Base-by-base conservation (phyloP, 805 yeast species). In the Teunomyces barrocoloradensis region DNA sequence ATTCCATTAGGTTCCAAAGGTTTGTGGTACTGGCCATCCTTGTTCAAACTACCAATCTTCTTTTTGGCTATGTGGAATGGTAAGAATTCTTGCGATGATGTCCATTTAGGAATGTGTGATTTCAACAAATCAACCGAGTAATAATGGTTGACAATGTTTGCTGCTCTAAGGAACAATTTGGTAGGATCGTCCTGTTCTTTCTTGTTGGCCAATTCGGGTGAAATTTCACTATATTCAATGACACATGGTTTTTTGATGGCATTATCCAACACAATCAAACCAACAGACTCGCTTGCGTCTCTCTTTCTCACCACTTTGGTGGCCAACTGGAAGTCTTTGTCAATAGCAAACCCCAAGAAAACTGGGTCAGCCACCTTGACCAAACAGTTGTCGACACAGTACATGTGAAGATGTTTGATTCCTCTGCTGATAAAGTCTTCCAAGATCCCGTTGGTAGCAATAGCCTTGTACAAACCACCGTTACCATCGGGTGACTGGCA, bases 401-500 rank as follows among this genome's bases (percentile, higher is more conserved):
- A 94, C 87, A 91, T 89, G 69, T 94, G 97, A 51, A 94, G 77
- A 63, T 94, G 98, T 65, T 88, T 81, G 53, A 92, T 81, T 5
- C 89, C 90, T 47, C 82, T 82, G 6, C 56, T 50, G 25, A 69
- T 60, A 63, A 94, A 80, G 63, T 92, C 96, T 5, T 79, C 78
- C 28, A 94, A 59, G 15, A 91, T 71, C 2, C 80, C 78, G 54
- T 84, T 79, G 37, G 78, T 78, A 56, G 71, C 68, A 34, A 94
- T 75, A 0, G 97, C 98, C 60, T 82, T 85, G 71, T 94, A 94
- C 43, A 94, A 74, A 1, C 99, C 99, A 49, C 99, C 99, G 64
- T 94, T 94, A 1, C 99, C 99, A 66, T 94, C 98, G 1, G 99
- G 99, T 5, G 97, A 87, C 58, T 87, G 86, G 23, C 90, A 84